These are phyloP conservation scores for Ascoidea tarda DNA, from an alignment of 805 yeast species.

Conservation along the genomic window DNA sequence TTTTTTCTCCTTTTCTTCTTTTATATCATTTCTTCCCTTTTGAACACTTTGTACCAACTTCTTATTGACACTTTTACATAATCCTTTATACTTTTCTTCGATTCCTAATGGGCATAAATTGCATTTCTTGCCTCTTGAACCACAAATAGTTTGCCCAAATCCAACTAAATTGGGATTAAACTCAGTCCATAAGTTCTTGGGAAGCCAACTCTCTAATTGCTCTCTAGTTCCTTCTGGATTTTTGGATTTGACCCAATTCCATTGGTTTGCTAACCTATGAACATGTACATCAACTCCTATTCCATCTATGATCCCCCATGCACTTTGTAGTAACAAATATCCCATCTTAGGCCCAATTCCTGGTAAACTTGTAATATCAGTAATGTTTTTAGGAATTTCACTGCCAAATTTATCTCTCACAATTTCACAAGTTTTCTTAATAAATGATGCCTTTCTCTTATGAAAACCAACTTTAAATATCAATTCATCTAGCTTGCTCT, in stretches of 20 bases:
- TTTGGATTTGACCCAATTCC: slow-evolving; percentile 56
- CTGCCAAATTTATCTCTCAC: slow-evolving; percentile 34
- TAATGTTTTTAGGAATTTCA: slow-evolving; percentile 63
- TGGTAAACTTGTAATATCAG: slow-evolving; percentile 55
- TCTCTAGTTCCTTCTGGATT: slow-evolving; percentile 69
- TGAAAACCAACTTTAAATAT: slow-evolving; percentile 85
- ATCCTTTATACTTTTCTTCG: slow-evolving; percentile 16
- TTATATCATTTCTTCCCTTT: slow-evolving; percentile 3
- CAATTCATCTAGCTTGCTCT: slow-evolving; percentile 41
- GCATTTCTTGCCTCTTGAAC: slow-evolving; percentile 57
- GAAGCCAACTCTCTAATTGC: slow-evolving; percentile 62
- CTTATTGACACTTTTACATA: slow-evolving; percentile 47
- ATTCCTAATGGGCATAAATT: slow-evolving; percentile 49
- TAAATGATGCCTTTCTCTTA: slow-evolving; percentile 57
- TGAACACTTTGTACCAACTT: slow-evolving; percentile 22
- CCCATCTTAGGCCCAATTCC: slow-evolving; percentile 98
- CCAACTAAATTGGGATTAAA: slow-evolving; percentile 83
- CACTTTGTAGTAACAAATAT: slow-evolving; percentile 60
- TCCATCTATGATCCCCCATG: slow-evolving; percentile 66
- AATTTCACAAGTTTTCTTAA: slow-evolving; percentile 45
- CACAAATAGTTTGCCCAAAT: slow-evolving; percentile 82
- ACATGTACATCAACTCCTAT: slow-evolving; percentile 95
- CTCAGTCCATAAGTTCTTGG: slow-evolving; percentile 63
- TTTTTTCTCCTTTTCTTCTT: neutral
- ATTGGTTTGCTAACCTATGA: slow-evolving; percentile 64